phyloP scores from a whole-genome alignment of 768 basidiomycete genomes.

The Boletus barrowsii region DNA sequence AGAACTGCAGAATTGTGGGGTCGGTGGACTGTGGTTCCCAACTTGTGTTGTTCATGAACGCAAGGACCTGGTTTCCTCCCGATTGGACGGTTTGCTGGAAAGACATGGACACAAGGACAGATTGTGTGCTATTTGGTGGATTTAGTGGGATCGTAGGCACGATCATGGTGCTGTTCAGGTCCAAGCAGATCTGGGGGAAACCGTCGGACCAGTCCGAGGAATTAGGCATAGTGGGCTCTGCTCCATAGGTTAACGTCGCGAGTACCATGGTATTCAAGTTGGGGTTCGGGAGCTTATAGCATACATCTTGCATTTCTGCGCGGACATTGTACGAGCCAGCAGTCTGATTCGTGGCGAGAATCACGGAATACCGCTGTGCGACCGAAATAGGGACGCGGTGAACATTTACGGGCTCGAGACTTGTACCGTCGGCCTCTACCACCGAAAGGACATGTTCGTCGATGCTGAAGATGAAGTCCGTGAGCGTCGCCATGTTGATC shows the following conservation, averaged over 20 bases:
- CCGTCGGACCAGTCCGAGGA: conserved; percentile 28
- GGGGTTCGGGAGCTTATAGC: conserved; percentile 31
- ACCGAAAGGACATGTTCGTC: conserved; percentile 46
- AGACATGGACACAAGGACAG: conserved; percentile 19
- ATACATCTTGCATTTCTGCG: conserved; percentile 33
- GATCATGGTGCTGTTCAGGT: conserved; percentile 30
- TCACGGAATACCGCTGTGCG: conserved; percentile 51
- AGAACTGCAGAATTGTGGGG: conserved; percentile 30
- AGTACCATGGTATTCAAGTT: conserved; percentile 30
- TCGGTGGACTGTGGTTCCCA: conserved; percentile 24
- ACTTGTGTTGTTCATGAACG: conserved; percentile 27
- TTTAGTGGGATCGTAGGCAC: conserved; percentile 24
- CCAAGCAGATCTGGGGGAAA: conserved; percentile 21
- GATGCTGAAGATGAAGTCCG: conserved; percentile 43
- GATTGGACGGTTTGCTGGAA: conserved; percentile 26
- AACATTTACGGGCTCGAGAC: conserved; percentile 38
- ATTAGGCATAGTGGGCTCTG: conserved; percentile 22
- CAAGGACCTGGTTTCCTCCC: conserved; percentile 25
- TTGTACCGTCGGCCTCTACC: conserved; percentile 48
- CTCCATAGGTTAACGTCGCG: conserved; percentile 27
- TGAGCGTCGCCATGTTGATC: conserved; percentile 47
- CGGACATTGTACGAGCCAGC: conserved; percentile 36
- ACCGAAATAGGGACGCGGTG: conserved; percentile 40
- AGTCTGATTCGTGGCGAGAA: conserved; percentile 41
- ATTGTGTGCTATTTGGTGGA: conserved; percentile 28